These are phyloP conservation scores for Calonectria naviculata DNA, from an alignment of 2,329 filamentous ascomycete genomes.

Conservation along the genomic window DNA sequence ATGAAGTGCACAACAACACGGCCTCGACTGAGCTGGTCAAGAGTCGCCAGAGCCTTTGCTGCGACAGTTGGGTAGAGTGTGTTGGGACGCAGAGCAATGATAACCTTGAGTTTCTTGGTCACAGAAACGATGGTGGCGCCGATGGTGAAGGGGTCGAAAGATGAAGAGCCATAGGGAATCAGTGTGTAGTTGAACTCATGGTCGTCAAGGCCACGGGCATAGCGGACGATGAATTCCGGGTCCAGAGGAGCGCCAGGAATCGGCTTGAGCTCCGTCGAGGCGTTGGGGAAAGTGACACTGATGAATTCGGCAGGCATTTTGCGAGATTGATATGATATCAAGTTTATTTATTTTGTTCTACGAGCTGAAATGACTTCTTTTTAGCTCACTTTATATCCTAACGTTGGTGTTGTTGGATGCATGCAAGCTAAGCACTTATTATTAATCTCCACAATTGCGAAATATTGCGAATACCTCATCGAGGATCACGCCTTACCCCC, in stretches of 20 bases:
- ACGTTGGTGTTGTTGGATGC: not conserved
- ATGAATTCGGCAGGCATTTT: slow-evolving; percentile 65
- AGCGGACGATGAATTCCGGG: slow-evolving; percentile 65
- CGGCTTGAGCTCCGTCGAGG: slow-evolving; percentile 65
- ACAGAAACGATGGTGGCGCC: slow-evolving; percentile 67
- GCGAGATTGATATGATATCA: not conserved
- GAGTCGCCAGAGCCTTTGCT: slow-evolving; percentile 69
- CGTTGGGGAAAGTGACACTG: slow-evolving; percentile 66
- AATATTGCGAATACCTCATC: slow-evolving; percentile 39
- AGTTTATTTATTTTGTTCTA: slow-evolving; percentile 3
- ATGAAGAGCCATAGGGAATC: slow-evolving; percentile 67
- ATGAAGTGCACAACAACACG: slow-evolving; percentile 73
- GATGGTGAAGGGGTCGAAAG: slow-evolving; percentile 58
- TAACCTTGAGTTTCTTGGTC: slow-evolving; percentile 70
- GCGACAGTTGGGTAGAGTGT: slow-evolving; percentile 69
- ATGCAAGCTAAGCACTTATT: slow-evolving; percentile 23
- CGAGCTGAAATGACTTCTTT: not conserved
- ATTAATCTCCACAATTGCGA: slow-evolving; percentile 40
- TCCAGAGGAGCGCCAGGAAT: slow-evolving; percentile 64
- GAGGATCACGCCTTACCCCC: slow-evolving; percentile 39
- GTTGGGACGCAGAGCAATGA: slow-evolving; percentile 71
- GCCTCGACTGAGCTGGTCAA: slow-evolving; percentile 68
- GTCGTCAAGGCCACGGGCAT: slow-evolving; percentile 68
- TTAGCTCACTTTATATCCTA: slow-evolving; percentile 23
- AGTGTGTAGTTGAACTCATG: slow-evolving; percentile 72